phyloP scores from a whole-genome alignment of 169 alveolate species.

The Eimeria falciformis region DNA sequence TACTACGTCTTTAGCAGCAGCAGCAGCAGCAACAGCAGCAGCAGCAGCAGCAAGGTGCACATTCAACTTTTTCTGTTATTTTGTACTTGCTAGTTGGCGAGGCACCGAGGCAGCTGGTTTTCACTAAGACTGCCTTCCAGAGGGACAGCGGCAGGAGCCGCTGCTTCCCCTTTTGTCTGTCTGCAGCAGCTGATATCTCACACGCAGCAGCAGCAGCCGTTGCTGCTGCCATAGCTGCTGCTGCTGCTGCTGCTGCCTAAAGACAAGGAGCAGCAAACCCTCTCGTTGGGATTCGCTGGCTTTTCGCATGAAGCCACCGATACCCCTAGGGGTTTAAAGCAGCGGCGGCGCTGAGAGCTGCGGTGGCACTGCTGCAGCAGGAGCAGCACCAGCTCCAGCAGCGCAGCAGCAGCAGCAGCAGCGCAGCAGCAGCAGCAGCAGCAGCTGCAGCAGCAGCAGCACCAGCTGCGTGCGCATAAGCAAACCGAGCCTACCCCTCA shows the following conservation, averaged over 20 bases:
- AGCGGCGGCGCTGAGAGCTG: constrained; percentile 63
- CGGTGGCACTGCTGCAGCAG: constrained; percentile 75
- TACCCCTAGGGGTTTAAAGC: neutral
- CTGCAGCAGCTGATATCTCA: too few species aligned
- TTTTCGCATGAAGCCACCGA: constrained; percentile 55
- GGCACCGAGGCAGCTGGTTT: neutral
- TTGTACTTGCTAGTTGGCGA: neutral
- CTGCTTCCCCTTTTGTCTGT: neutral
- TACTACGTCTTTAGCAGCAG: neutral
- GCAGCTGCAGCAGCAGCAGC: neutral
- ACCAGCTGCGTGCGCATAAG: neutral
- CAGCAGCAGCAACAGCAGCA: constrained; percentile 44
- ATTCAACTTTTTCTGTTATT: neutral
- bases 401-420: too few species aligned
- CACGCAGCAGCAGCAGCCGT: constrained; percentile 60
- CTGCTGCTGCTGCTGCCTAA: constrained; percentile 16
- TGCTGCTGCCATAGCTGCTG: constrained; percentile 50
- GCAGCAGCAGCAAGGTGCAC: constrained; percentile 23
- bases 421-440: constrained; percentile 32
- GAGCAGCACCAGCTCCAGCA: constrained; percentile 60
- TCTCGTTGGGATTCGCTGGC: constrained; percentile 42
- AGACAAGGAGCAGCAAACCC: constrained; percentile 48
- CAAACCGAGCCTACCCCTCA: neutral
- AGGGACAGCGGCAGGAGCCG: constrained; percentile 62
- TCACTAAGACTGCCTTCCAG: neutral